A percentile compares a stretch with the other conserved stretches of the same genome.
Conservation (phyloP, 2,329 filamentous ascomycete genomes). For the Penicillium sp. region DNA sequence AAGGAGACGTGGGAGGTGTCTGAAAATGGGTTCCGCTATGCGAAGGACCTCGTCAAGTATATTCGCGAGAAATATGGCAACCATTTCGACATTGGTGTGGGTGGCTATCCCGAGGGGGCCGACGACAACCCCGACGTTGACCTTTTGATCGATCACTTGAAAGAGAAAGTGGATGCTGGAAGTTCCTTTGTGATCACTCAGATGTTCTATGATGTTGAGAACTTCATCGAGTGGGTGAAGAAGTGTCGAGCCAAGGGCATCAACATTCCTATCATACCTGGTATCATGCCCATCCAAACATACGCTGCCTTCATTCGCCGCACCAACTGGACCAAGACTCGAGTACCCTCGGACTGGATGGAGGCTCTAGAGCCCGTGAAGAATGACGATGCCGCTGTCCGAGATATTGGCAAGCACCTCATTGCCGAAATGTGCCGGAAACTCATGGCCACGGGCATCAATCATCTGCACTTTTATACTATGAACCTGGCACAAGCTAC, state of each 20-base stretch:
- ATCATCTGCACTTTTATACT: slow-evolving; percentile 96
- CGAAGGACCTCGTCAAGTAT: slow-evolving; percentile 85
- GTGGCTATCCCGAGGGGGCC: slow-evolving; percentile 92
- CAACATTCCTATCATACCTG: slow-evolving; percentile 78
- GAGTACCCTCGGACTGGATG: slow-evolving; percentile 80
- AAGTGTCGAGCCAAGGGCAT: slow-evolving; percentile 87
- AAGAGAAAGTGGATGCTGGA: slow-evolving; percentile 95
- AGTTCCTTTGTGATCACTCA: slow-evolving; percentile 95
- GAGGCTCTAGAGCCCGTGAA: slow-evolving; percentile 86
- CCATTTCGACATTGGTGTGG: slow-evolving; percentile 97
- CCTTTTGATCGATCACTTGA: slow-evolving; percentile 83
- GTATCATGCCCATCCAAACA: slow-evolving; percentile 93
- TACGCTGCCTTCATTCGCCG: slow-evolving; percentile 90
- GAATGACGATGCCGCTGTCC: slow-evolving; percentile 91
- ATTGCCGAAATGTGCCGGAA: slow-evolving; percentile 89
- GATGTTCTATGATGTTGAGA: slow-evolving; percentile 99
- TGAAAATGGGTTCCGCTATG: slow-evolving; percentile 87
- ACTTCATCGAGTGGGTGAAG: slow-evolving; percentile 87
- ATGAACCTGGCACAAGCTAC: slow-evolving; percentile 98
- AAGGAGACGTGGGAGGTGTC: slow-evolving; percentile 91
- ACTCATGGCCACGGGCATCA: slow-evolving; percentile 79
- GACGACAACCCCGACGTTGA: slow-evolving; percentile 92
- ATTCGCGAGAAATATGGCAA: slow-evolving; percentile 79
- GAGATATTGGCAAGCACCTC: slow-evolving; percentile 84
- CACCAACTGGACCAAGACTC: slow-evolving; percentile 88